These are phyloP conservation scores for Rutstroemia sydowiana DNA, from an alignment of 2,329 filamentous ascomycete species.

Conservation along the genomic window DNA sequence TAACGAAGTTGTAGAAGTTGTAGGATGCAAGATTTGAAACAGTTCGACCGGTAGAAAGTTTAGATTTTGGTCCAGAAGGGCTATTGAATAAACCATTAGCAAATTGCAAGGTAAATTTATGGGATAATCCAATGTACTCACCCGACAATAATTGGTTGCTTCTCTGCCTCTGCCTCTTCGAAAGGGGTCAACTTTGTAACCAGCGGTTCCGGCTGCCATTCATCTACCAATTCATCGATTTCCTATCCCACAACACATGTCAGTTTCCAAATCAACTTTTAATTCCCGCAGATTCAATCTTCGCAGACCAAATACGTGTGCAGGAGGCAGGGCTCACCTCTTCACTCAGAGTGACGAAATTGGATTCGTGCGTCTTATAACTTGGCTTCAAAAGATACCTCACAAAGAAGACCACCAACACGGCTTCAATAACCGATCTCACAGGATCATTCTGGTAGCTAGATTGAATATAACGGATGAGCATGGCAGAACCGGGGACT, in stretches of 20 bases:
- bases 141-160: slow-evolving; percentile 81
- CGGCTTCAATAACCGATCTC: slow-evolving; percentile 84
- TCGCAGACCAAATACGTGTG: no score
- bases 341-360: slow-evolving; percentile 81
- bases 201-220: slow-evolving; percentile 92
- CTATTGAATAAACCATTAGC: slow-evolving; percentile 38
- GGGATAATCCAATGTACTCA: slow-evolving; percentile 35
- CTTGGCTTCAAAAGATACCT: slow-evolving; percentile 86
- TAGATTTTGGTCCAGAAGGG: slow-evolving; percentile 82
- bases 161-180: slow-evolving; percentile 78
- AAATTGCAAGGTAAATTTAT: background rate
- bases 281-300: no score
- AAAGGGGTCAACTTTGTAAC: slow-evolving; percentile 66
- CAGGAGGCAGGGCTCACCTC: slow-evolving; percentile 56
- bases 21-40: slow-evolving; percentile 91
- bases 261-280: no score
- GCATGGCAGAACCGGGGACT: slow-evolving; percentile 86
- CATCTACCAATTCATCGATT: slow-evolving; percentile 92
- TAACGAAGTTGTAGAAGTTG: slow-evolving; percentile 97
- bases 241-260: no score
- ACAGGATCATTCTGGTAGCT: slow-evolving; percentile 97
- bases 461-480: slow-evolving; percentile 91
- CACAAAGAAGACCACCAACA: slow-evolving; percentile 91
- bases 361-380: slow-evolving; percentile 85
- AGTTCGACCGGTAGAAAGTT: slow-evolving; percentile 79